Percentiles rank a stretch among this genome's conserved stretches.
These are phyloP conservation scores for Microdochium paspali DNA, from an alignment of 2,329 filamentous ascomycete species.

Conservation along the genomic window DNA sequence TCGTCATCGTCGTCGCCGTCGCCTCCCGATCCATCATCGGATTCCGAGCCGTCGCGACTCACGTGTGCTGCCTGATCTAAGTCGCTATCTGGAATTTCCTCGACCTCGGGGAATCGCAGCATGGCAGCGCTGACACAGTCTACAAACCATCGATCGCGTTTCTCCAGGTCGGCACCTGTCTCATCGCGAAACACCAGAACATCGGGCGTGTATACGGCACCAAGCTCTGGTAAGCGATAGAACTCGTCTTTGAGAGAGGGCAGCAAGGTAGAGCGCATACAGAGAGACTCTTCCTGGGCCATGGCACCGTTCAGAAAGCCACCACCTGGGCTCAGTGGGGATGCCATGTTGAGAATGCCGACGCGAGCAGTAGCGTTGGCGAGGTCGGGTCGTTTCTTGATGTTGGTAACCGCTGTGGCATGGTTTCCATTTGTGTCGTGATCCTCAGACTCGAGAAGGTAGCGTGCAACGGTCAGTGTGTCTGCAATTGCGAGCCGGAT, in stretches of 20 bases:
- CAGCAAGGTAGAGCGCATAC: conserved; percentile 49
- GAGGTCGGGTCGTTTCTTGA: conserved; percentile 4
- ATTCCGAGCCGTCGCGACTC: conserved; percentile 8
- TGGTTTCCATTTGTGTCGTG: conserved; percentile 3
- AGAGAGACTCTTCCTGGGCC: conserved; percentile 53
- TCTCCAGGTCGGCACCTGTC: conserved; percentile 25
- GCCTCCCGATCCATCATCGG: neutral
- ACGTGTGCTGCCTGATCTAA: conserved; percentile 7
- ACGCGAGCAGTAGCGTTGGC: conserved; percentile 21
- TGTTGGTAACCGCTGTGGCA: conserved; percentile 7
- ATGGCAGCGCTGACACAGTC: conserved; percentile 50
- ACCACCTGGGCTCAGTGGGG: conserved; percentile 49
- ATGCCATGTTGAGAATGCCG: conserved; percentile 55
- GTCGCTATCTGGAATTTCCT: conserved; percentile 13
- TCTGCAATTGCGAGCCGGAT: conserved; percentile 40
- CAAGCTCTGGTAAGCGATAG: conserved; percentile 50
- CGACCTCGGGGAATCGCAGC: conserved; percentile 45
- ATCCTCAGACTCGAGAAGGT: conserved; percentile 12
- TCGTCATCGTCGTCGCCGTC: conserved; percentile 4
- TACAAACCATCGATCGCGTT: conserved; percentile 45
- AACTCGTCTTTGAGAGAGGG: conserved; percentile 47
- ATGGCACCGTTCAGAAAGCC: conserved; percentile 51
- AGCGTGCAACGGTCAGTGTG: conserved; percentile 41
- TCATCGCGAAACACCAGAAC: conserved; percentile 45
- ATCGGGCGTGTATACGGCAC: conserved; percentile 46